Percentiles rank a stretch among this genome's conserved stretches.
These are phyloP conservation scores for Suhomyces kunorum DNA, from an alignment of 1,139 yeast species.

Conservation along the genomic window DNA sequence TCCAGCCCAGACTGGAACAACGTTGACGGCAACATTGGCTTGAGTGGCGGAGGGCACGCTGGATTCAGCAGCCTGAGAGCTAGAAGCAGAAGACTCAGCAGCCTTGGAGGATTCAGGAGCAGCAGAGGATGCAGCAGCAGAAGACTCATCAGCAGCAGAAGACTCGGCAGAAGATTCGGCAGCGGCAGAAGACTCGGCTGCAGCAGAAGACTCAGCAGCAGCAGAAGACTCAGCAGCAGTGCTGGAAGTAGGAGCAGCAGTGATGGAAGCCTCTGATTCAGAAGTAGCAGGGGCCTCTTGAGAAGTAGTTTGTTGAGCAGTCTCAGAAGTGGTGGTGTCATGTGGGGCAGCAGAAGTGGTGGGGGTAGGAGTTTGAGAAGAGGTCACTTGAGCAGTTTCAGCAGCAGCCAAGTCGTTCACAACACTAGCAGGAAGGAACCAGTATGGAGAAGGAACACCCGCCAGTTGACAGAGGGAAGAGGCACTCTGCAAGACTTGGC, in stretches of 20 bases:
- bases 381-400: slow-evolving; percentile 16
- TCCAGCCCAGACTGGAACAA: slow-evolving; percentile 15
- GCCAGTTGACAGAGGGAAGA: slow-evolving; percentile 42
- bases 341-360: not conserved
- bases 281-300: slow-evolving; percentile 17
- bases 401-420: slow-evolving; percentile 32
- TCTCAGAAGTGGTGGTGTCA: not conserved
- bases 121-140: slow-evolving; percentile 13
- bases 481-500: slow-evolving; percentile 41
- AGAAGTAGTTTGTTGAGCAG: not conserved
- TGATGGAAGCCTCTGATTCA: slow-evolving; percentile 13
- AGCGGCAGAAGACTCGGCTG: too few species aligned
- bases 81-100: too few species aligned
- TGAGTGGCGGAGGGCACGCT: slow-evolving; percentile 11
- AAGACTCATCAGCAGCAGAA: slow-evolving; percentile 8
- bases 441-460: slow-evolving; percentile 43
- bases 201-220: too few species aligned
- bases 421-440: slow-evolving; percentile 43
- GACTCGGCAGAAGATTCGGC: too few species aligned
- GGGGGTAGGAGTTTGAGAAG: not conserved
- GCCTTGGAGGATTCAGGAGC: not conserved
- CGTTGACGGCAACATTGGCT: slow-evolving; percentile 14
- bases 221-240: slow-evolving; percentile 14
- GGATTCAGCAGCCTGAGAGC: slow-evolving; percentile 12
- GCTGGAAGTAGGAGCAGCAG: slow-evolving; percentile 8